Percentiles rank a stretch among this genome's conserved stretches.
These are phyloP conservation scores for Saccharomycopsis schoenii DNA, from an alignment of 805 yeast genomes.

Conservation along the genomic window DNA sequence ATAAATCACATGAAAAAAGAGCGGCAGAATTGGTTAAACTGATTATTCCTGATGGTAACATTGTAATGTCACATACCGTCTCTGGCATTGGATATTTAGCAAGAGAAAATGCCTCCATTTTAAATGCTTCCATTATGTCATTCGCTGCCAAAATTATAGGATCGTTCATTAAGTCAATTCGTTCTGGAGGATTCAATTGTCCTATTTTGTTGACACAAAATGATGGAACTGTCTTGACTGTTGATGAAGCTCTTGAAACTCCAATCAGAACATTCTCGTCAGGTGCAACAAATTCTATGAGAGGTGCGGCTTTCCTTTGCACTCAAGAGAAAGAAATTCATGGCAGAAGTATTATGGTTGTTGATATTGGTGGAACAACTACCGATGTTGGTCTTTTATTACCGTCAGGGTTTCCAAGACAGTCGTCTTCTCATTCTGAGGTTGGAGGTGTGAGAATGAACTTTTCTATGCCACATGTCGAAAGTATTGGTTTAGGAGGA, in stretches of 20 bases:
- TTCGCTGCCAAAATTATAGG: constrained; percentile 34
- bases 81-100: constrained; percentile 37
- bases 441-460: constrained; percentile 42
- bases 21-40: constrained; percentile 28
- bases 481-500: constrained; percentile 41
- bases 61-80: constrained; percentile 32
- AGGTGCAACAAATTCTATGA: constrained; percentile 40
- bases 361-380: constrained; percentile 44
- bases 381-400: constrained; percentile 39
- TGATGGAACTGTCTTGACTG: constrained; percentile 37
- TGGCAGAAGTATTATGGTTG: constrained; percentile 29
- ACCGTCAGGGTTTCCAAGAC: constrained; percentile 39
- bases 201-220: constrained; percentile 37
- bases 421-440: constrained; percentile 32
- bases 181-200: constrained; percentile 28
- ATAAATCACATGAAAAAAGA: constrained; percentile 29
- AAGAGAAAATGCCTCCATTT: constrained; percentile 38
- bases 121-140: constrained; percentile 35
- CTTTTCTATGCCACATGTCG: constrained; percentile 42
- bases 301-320: constrained; percentile 38
- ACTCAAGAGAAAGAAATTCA: constrained; percentile 18
- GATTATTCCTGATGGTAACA: constrained; percentile 27
- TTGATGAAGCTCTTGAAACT: constrained; percentile 29
- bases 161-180: constrained; percentile 32
- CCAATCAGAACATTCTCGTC: constrained; percentile 42